A percentile compares a stretch with the other conserved stretches of the same genome.
Conservation (phyloP, 371 early-diverging fungal species). For the Chytridiales sp. region DNA sequence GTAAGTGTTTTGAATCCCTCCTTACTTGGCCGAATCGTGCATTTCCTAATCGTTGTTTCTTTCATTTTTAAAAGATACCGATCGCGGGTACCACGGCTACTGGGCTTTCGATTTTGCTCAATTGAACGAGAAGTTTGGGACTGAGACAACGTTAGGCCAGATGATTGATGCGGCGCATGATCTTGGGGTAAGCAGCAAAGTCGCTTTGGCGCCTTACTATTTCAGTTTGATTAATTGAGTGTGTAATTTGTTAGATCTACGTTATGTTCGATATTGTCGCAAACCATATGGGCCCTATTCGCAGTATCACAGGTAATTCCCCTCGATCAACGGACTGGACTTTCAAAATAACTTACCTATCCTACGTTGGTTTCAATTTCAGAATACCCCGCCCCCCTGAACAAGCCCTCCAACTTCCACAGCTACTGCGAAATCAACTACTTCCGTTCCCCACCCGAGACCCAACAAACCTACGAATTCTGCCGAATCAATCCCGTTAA, state of each 20-base stretch:
- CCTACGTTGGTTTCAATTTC: not conserved
- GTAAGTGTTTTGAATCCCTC: not conserved
- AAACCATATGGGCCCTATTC: conserved; percentile 46
- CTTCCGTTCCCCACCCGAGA: not conserved
- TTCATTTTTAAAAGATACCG: not conserved
- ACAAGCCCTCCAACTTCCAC: conserved; percentile 30
- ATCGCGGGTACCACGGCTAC: conserved; percentile 37
- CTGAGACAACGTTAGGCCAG: conserved; percentile 33
- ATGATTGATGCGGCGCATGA: conserved; percentile 39
- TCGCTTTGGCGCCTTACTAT: not conserved
- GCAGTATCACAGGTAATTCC: too few species aligned
- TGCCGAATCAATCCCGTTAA: conserved; percentile 30
- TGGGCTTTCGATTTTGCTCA: conserved; percentile 43
- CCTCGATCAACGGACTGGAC: too few species aligned
- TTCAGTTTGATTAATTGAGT: not conserved
- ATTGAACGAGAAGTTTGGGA: conserved; percentile 45
- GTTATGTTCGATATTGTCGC: conserved; percentile 39
- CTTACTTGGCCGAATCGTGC: not conserved
- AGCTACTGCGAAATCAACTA: conserved; percentile 29
- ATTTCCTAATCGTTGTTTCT: not conserved
- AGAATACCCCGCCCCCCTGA: conserved; percentile 24
- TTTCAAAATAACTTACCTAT: too few species aligned
- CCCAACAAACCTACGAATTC: conserved; percentile 2
- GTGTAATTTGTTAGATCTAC: not conserved
- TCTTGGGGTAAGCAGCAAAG: not conserved